These are phyloP conservation scores for Aegilops tauschii DNA, from an alignment of 176 grass and related monocot genomes.

Conservation along the genomic window DNA sequence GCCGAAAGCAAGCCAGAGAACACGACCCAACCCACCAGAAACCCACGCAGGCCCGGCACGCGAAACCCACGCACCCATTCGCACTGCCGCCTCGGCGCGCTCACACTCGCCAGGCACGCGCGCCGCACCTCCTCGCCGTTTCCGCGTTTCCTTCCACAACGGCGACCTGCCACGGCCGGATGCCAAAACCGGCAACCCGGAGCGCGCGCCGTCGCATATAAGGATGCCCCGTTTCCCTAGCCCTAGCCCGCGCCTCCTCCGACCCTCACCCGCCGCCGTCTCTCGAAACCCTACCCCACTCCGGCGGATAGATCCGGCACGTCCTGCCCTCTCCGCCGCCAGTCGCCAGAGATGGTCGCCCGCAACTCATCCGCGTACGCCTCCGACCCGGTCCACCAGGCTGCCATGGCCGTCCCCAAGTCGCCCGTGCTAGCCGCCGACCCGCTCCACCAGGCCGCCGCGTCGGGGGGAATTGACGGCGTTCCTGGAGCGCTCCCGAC, in stretches of 20 bases:
- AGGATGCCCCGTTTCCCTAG: not conserved
- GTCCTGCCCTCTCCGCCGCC: not conserved
- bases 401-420: not conserved
- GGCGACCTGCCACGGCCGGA: not conserved
- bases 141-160: not conserved
- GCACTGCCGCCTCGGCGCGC: not conserved
- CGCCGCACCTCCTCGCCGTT: not conserved
- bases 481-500: not conserved
- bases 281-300: conserved; percentile 29
- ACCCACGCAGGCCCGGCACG: not conserved
- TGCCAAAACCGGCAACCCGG: conserved; percentile 12
- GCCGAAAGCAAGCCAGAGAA: too few relatives aligned
- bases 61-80: not conserved
- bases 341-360: not conserved
- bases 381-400: not conserved
- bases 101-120: not conserved
- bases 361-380: not conserved
- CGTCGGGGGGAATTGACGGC: not conserved
- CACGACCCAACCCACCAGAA: not conserved
- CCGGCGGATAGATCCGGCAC: conserved; percentile 1
- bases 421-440: not conserved
- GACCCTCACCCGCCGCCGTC: not conserved
- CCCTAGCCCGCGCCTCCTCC: not conserved
- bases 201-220: not conserved
- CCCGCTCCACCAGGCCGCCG: not conserved